Base-by-base conservation (phyloP, 345 rosid species). In the Eucalyptus pumila region DNA sequence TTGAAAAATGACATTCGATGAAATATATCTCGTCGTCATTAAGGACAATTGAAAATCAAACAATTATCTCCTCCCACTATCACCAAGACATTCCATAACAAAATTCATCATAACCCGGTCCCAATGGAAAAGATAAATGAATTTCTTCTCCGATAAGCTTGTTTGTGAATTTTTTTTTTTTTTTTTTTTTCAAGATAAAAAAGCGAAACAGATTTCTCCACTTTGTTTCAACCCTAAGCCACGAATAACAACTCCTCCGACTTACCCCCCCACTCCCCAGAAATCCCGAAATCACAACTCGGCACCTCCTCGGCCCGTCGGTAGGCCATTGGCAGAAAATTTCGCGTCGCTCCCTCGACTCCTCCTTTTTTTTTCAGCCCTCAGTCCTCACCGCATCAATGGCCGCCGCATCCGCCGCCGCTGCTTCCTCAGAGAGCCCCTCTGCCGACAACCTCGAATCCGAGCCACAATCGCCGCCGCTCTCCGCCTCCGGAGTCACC, bases 11-110 rank as follows among this genome's bases (percentile, higher is more conserved):
- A n/a, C 76, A 2, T 60, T 30, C 1, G 3, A 8, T 3, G 19
- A 15, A 67, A n/a, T 21, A n/a, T n/a, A 4, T 65, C 9, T 1
- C 1, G 0, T 65, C 37, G 3, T n/a, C 40, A n/a, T n/a, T n/a
- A 4, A 6, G 15, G 40, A 8, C 23, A 16, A 16, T 32, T 69
- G 19, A 6, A 69, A 69, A 69, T 34, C 42, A 32, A 34, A 34
- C 44, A 17, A 69, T 69, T 16, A 16, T 69, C 7, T 17, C 37
- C 80, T 69, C 2, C 80, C 23, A 5, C 44, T 3, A 5, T 17
- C 23, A 8, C 40, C 17, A 15, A 67, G 80, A 16, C 80, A 67
- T 2, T 32, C 80, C 11, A 37, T 34, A 72, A 72, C 44, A 72
- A 72, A 34, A 34, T 34, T 72, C 44, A 72, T 34, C 40, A 5